Evolutionary conservation across 805 yeast genomes (phyloP), one percentile per base, ranked within the genome.

Genomic region (Kurtzmaniella fragi): DNA sequence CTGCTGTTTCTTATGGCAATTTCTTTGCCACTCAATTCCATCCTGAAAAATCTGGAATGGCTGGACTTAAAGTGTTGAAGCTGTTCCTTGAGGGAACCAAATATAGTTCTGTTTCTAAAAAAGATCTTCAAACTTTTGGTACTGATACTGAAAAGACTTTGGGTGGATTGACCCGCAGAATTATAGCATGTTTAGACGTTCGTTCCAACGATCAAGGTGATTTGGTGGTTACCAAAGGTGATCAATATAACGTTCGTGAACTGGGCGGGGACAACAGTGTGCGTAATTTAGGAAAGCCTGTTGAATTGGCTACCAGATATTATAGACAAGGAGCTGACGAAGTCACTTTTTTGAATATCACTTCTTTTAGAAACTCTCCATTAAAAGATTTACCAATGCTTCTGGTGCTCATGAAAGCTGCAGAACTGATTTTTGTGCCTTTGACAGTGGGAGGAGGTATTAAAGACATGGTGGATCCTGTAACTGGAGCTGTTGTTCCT

Each of bases 391-490:
- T 91, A 37, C 99, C 99, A 20, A 93, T 93, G 99, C 69, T 93
- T 40, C 90, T 89, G 50, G 96, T 93, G 2, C 70, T 93, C 47
- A 78, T 75, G 45, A 66, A 69, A 43, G 85, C 97, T 0, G 95
- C 96, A 10, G 82, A 84, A 59, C 82, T 95, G 1, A 85, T 91
- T 37, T 93, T 93, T 64, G 99, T 93, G 11, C 99, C 99, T 7
- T 70, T 93, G 46, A 93, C 99, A 0, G 96, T 93, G 31, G 99
- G 99, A 32, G 99, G 99, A 42, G 99, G 99, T 34, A 93, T 93
- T 46, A 81, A 86, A 48, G 98, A 91, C 57, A 78, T 87, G 47
- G 75, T 77, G 20, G 98, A 93, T 49, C 95, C 95, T 1, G 86
- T 77, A 47, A 51, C 70, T 5, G 95, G 95, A 26, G 79, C 84